Percentiles rank a stretch among this genome's conserved stretches.
phyloP scores from a whole-genome alignment of 106 monocot species.

The Acorus calamus region DNA sequence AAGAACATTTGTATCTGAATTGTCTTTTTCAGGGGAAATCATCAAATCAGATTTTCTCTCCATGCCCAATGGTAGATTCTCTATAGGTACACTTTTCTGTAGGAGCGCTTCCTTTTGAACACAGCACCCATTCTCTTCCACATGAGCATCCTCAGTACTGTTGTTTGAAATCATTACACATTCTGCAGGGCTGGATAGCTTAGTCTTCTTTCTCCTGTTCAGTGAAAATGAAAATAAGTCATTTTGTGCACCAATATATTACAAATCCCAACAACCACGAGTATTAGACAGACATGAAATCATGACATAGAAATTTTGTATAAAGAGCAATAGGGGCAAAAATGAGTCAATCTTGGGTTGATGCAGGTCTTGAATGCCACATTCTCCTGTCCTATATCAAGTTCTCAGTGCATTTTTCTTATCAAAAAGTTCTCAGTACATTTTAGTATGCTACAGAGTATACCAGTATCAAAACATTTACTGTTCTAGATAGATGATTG shows the following conservation, averaged over 20 bases:
- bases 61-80: not conserved
- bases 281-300: too few relatives aligned
- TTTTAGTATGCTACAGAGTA: too few relatives aligned
- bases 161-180: not conserved
- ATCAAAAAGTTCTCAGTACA: too few relatives aligned
- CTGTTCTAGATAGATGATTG: too few relatives aligned
- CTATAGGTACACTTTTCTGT: not conserved
- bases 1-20: not conserved
- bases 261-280: not conserved
- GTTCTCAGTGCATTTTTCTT: too few relatives aligned
- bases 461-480: too few relatives aligned
- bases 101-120: not conserved
- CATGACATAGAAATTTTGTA: too few relatives aligned
- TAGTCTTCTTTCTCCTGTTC: constrained; percentile 20
- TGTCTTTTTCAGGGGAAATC: not conserved
- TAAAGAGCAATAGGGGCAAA: too few relatives aligned
- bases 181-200: constrained; percentile 8
- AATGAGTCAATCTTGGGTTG: too few relatives aligned
- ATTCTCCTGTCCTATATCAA: too few relatives aligned
- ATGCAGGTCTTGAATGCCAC: too few relatives aligned
- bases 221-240: not conserved
- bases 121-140: constrained; percentile 3
- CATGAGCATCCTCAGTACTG: not conserved
- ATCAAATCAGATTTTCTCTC: not conserved
- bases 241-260: not conserved